Percentiles rank a stretch among this genome's conserved stretches.
Evolutionary conservation across 257 asterid genomes (phyloP).

Genomic region (Lavandula angustifolia): DNA sequence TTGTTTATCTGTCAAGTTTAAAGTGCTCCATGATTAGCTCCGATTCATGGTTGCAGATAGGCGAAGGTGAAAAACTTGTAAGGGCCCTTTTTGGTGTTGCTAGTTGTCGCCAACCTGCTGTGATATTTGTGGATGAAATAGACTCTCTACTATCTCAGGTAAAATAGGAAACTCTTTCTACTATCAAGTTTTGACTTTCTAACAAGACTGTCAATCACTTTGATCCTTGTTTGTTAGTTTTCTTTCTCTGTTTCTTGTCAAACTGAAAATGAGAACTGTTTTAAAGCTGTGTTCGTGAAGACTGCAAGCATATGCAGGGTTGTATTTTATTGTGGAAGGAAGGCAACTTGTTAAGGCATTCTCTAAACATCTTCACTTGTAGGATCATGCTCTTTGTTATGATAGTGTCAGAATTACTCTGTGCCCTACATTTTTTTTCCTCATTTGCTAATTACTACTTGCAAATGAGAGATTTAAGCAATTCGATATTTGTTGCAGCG

Average conservation of each 20-base stretch:
- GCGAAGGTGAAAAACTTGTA: constrained; percentile 98
- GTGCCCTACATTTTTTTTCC: constrained; percentile 1
- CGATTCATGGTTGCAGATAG: constrained; percentile 63
- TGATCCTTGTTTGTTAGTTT: not conserved
- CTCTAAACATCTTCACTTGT: not conserved
- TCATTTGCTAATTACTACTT: constrained; percentile 16
- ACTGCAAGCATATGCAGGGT: constrained; percentile 9
- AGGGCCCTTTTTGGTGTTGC: constrained; percentile 99
- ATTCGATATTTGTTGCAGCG: constrained; percentile 63
- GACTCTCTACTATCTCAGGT: constrained; percentile 99
- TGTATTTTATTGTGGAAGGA: not conserved
- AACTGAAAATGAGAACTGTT: constrained; percentile 18
- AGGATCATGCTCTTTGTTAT: constrained; percentile 22
- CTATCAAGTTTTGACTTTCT: constrained; percentile 12
- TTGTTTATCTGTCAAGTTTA: constrained; percentile 8
- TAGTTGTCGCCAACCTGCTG: constrained; percentile 98
- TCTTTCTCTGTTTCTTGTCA: not conserved
- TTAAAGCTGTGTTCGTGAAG: not conserved
- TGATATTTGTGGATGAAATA: constrained; percentile 93
- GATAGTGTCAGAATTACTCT: constrained; percentile 1
- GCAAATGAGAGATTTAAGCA: constrained; percentile 23
- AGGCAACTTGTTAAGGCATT: not conserved
- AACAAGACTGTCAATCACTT: constrained; percentile 14
- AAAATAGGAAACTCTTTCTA: constrained; percentile 12
- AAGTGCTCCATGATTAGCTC: constrained; percentile 15